A percentile compares a stretch with the other conserved stretches of the same genome.
These are phyloP conservation scores for Flaveria trinervia DNA, from an alignment of 129 eudicot species.

Conservation along the genomic window DNA sequence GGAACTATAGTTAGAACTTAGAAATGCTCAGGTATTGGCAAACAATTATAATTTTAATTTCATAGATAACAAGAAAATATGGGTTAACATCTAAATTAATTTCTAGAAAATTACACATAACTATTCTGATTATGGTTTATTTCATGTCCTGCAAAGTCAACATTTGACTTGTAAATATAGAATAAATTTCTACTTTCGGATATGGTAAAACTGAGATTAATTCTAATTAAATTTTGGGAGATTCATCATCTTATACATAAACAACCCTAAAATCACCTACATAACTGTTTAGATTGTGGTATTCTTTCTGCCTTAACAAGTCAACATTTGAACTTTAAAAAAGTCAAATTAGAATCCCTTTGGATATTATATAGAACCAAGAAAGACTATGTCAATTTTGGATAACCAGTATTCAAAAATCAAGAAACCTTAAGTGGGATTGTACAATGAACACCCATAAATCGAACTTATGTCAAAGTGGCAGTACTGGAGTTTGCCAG, in stretches of 20 bases:
- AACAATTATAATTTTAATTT: neutral
- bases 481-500: constrained; percentile 4
- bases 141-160: constrained; percentile 4
- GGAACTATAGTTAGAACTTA: constrained; percentile 9
- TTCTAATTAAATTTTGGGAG: neutral
- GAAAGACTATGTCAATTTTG: constrained; percentile 7
- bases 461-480: neutral
- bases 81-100: neutral
- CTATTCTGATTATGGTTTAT: neutral
- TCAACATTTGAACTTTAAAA: neutral
- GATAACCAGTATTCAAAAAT: neutral
- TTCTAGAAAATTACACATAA: neutral
- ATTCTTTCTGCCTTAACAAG: neutral
- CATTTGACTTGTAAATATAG: neutral
- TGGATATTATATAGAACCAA: neutral
- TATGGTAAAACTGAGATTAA: neutral
- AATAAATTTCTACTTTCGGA: neutral
- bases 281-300: neutral
- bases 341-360: neutral
- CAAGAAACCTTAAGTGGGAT: constrained; percentile 25
- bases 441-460: constrained; percentile 1
- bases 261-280: neutral
- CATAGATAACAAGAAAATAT: neutral
- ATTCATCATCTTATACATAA: neutral
- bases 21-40: neutral